Evolutionary conservation across 495 filamentous ascomycete genomes (phyloP).

Genomic region (Penicillium maclennaniae): DNA sequence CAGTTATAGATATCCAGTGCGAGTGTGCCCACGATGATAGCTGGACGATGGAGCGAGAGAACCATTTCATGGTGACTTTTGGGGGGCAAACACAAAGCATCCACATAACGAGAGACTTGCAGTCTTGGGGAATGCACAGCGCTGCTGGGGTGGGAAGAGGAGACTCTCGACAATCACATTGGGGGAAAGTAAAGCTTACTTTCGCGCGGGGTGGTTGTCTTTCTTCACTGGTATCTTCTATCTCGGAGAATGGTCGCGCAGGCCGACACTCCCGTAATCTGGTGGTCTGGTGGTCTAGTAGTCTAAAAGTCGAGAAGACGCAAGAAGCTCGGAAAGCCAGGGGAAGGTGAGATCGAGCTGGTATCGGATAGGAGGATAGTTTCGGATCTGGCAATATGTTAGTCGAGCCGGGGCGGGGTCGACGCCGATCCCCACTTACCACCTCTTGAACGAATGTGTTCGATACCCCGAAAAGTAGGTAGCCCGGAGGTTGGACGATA

Average conservation of each 20-base stretch:
- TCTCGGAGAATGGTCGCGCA: neutral
- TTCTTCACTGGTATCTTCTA: neutral
- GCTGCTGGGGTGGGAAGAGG: neutral
- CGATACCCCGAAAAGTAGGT: too few relatives aligned
- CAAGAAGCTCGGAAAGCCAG: neutral
- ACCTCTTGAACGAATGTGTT: neutral
- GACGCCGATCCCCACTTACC: neutral
- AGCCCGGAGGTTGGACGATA: too few relatives aligned
- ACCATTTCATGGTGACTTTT: neutral
- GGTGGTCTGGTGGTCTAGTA: neutral
- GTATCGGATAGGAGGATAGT: neutral
- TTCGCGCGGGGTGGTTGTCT: slow-evolving; percentile 5
- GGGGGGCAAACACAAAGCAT: neutral
- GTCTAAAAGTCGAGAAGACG: neutral
- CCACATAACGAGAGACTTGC: neutral
- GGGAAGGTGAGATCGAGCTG: neutral
- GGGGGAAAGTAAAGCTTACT: slow-evolving; percentile 14
- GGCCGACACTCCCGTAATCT: neutral
- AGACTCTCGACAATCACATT: neutral
- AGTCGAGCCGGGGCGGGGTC: slow-evolving; percentile 14
- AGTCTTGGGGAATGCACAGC: neutral
- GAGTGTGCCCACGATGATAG: neutral
- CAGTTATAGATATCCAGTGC: neutral
- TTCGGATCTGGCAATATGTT: neutral
- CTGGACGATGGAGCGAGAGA: neutral